phyloP scores from a whole-genome alignment of 495 filamentous ascomycete genomes.

The Podospora appendiculata region DNA sequence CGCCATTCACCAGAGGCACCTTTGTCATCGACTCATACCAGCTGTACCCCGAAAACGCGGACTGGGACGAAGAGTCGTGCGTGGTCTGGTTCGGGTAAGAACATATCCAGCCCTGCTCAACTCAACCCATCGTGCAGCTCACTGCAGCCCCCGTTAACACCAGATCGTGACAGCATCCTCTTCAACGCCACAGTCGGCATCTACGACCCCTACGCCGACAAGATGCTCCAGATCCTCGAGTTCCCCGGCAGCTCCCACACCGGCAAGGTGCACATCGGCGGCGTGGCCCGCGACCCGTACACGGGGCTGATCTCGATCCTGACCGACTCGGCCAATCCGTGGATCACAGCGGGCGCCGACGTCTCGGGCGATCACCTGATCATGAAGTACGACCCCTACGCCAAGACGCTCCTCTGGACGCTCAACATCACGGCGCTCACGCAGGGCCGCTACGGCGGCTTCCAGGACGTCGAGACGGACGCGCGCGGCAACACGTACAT shows the following conservation, averaged over 20 bases:
- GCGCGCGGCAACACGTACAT: conserved; percentile 24
- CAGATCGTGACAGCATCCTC: conserved; percentile 1
- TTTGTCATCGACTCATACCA: conserved; percentile 25
- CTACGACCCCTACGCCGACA: conserved; percentile 25
- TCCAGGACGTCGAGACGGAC: conserved; percentile 29
- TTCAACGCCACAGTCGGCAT: conserved; percentile 19
- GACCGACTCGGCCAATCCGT: conserved; percentile 17
- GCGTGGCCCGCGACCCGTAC: conserved; percentile 26
- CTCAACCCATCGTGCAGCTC: not conserved
- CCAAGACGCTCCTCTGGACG: conserved; percentile 15
- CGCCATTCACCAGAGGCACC: conserved; percentile 8
- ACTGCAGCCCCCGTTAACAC: no score
- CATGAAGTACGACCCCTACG: conserved; percentile 13
- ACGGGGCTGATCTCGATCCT: conserved; percentile 23
- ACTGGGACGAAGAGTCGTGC: conserved; percentile 23
- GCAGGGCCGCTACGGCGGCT: conserved; percentile 19
- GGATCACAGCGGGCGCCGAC: conserved; percentile 20
- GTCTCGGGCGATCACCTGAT: conserved; percentile 23
- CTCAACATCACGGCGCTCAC: conserved; percentile 21
- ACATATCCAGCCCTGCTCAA: not conserved
- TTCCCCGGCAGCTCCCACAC: conserved; percentile 5
- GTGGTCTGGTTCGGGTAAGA: conserved; percentile 20
- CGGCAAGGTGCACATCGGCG: conserved; percentile 23
- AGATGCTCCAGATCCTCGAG: not conserved
- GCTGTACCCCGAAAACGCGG: conserved; percentile 29